Evolutionary conservation across 768 basidiomycete species (phyloP), one percentile per base, ranked within the genome.

Genomic region (Tephrocybe sp.): DNA sequence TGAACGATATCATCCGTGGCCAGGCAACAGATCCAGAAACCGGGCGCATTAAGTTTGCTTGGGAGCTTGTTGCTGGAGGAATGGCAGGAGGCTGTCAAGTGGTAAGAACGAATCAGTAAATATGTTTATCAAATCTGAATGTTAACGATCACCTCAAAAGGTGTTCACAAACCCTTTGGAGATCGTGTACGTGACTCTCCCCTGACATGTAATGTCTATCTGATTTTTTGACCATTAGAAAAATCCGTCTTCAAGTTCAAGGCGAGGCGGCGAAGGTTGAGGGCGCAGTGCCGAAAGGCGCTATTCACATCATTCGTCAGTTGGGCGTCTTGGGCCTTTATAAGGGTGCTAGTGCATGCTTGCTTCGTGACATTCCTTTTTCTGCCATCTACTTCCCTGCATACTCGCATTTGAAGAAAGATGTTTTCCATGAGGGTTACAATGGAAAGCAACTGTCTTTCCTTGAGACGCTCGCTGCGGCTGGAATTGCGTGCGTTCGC

Each of bases 11-110:
- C 49, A 77, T 99, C 19, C 85, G 97, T 31, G 76, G 81, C 20
- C 80, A 82, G 45, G 84, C 86, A 9, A 96, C 84, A 71, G 94
- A 99, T 68, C 92, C 94, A 19, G 93, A 96, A 68, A 99, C 97
- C 9, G 97, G 97, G 11, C 81, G 92, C 48, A 99, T 99, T 67
- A 82, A 85, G 51, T 63, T 97, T n/a, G 60, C 61, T n/a, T 94
- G 92, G 90, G 97, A 99, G 69, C 59, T 98, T 14, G 52, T 90
- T 5, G 96, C 96, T 31, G 97, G 97, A 72, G 97, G 89, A 60
- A 74, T 79, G 33, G 97, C 97, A 34, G 97, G 97, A 65, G 97
- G 87, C 62, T 95, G 92, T 65, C 97, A 99, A 86, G 97, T 99
- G 64, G 95, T 97, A 68, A 55, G 91, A 35, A 43, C 23, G 3